Evolutionary conservation across 306 rosid species (phyloP).

Genomic region (Medicago lupulina): DNA sequence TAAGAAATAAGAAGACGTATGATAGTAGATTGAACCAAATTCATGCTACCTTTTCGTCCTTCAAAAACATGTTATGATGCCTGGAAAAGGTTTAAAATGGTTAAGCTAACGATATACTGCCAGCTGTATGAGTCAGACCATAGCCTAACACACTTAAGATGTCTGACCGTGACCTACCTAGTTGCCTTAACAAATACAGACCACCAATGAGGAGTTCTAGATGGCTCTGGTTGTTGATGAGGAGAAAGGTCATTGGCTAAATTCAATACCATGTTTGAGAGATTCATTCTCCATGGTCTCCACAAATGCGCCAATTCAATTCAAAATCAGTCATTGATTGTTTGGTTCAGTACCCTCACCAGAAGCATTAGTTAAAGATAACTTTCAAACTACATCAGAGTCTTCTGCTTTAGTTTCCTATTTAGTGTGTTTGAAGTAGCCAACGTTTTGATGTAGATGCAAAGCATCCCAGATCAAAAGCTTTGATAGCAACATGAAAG

Average conservation of each 20-base stretch:
- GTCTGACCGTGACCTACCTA: not conserved
- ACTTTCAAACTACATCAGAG: not conserved
- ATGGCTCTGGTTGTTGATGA: not conserved
- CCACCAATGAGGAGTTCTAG: not conserved
- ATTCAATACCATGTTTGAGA: not conserved
- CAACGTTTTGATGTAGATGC: not conserved
- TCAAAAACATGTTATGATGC: not conserved
- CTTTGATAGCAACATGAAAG: not conserved
- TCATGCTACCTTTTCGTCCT: not conserved
- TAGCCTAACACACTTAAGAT: not conserved
- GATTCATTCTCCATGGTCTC: not conserved
- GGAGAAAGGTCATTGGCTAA: not conserved
- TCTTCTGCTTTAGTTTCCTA: not conserved
- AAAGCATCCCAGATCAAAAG: not conserved
- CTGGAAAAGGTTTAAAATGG: not conserved
- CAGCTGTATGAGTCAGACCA: not conserved
- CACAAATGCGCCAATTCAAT: not conserved
- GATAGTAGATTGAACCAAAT: not conserved
- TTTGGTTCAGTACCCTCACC: not conserved
- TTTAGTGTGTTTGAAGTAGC: no score
- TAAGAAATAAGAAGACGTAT: not conserved
- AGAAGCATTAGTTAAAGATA: conserved; percentile 3
- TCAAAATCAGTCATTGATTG: not conserved
- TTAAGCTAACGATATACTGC: not conserved
- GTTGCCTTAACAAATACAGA: not conserved